Evolutionary conservation across 1,139 yeast genomes (phyloP), one percentile per base, ranked within the genome.

Genomic region (Suhomyces taliae): DNA sequence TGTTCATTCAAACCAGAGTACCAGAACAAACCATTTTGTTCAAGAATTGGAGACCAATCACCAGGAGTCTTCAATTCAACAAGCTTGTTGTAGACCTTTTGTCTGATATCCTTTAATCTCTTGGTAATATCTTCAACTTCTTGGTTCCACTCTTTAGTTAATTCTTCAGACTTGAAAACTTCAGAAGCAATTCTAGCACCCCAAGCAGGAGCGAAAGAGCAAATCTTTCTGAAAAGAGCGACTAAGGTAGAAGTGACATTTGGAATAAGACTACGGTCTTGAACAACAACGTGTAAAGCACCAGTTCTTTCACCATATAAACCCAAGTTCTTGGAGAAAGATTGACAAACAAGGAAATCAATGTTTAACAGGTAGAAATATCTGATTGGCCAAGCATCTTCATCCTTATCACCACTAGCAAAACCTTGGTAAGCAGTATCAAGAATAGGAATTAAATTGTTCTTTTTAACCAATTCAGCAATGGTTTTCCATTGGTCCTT

Each of bases 401-500:
- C 54, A 6, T 56, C 61, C 29, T 53, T 52, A 39, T 46, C 40
- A 5, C 67, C 67, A 35, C 57, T 52, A 37, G 64, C 53, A 37
- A 62, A 61, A 10, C 99, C 97, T 74, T 91, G 98, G 78, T 93
- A 93, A 26, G 99, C 98, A 75, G 89, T 85, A 72, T 93, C 99
- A 61, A 93, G 89, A 64, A 91, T 72, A 44, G 95, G 95, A 67
- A 89, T 81, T 65, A 90, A 91, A 47, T 79, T 75, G 62, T 83
- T 54, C 39, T 50, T 49, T 45, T 53, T 52, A 37, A 53, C 34
- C 43, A 54, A 48, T 11, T 48, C 50, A 8, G 52, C 56, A 9
- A 93, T 85, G 64, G 77, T 69, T 44, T 75, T 76, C 98, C 98
- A 91, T 69, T 93, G 91, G 54, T 84, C 95, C 47, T 76, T 72